Conservation (phyloP, 495 filamentous ascomycete species). For the Viridothelium virens region DNA sequence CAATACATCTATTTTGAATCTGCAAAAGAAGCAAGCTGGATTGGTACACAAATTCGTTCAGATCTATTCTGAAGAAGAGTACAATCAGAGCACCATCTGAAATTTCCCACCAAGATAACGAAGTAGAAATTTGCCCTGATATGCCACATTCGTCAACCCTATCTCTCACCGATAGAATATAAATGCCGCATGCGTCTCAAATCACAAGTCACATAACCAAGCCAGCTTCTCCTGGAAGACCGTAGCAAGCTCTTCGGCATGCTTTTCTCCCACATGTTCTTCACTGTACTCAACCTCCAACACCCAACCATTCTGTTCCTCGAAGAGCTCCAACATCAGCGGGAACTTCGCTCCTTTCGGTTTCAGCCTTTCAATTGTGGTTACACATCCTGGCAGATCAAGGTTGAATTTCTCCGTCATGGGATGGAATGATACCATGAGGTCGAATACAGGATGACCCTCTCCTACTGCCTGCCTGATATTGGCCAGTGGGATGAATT, state of each 20-base stretch:
- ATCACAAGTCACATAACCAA: background rate
- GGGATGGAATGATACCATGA: conserved; percentile 16
- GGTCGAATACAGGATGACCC: conserved; percentile 12
- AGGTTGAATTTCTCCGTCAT: background rate
- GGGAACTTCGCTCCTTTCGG: conserved; percentile 16
- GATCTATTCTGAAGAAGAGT: too few species aligned
- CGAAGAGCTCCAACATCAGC: conserved; percentile 15
- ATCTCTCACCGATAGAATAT: too few species aligned
- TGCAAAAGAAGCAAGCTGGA: too few species aligned
- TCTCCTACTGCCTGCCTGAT: conserved; percentile 5
- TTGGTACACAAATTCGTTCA: too few species aligned
- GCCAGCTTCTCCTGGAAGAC: background rate
- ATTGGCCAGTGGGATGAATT: conserved; percentile 12
- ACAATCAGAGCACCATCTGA: too few species aligned
- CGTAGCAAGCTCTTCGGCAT: background rate
- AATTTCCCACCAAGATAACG: too few species aligned
- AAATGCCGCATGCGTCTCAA: too few species aligned
- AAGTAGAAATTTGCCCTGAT: too few species aligned
- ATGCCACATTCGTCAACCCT: too few species aligned
- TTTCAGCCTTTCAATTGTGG: conserved; percentile 1
- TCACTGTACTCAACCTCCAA: conserved; percentile 10
- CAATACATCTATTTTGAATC: too few species aligned
- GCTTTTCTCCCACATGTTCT: background rate
- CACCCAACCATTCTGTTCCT: conserved; percentile 7
- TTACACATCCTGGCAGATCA: background rate